These are phyloP conservation scores for Cordia subcordata DNA, from an alignment of 257 asterid genomes.

Conservation along the genomic window DNA sequence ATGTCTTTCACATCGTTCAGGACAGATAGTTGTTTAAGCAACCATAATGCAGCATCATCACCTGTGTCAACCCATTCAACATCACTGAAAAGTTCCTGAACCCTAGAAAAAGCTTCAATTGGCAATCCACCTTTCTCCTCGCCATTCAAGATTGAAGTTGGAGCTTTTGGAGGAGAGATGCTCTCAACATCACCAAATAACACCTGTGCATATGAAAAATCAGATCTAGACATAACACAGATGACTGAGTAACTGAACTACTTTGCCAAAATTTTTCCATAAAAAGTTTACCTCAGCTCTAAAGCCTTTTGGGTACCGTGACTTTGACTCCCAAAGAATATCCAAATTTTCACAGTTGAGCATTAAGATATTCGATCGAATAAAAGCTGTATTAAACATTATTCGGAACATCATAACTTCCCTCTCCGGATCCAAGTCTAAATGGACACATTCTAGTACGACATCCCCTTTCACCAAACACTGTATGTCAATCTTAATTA, in stretches of 20 bases:
- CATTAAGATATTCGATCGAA: slow-evolving; percentile 91
- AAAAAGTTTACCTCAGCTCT: slow-evolving; percentile 78
- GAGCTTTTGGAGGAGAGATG: slow-evolving; percentile 57
- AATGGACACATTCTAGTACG: slow-evolving; percentile 89
- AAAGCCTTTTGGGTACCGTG: slow-evolving; percentile 83
- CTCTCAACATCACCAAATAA: slow-evolving; percentile 94
- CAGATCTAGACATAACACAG: slow-evolving; percentile 14
- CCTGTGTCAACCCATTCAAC: slow-evolving; percentile 78
- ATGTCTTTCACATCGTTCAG: slow-evolving; percentile 81
- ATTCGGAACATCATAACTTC: slow-evolving; percentile 98
- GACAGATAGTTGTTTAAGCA: slow-evolving; percentile 79
- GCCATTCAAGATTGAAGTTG: slow-evolving; percentile 66
- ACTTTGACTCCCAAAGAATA: slow-evolving; percentile 86
- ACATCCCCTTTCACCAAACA: slow-evolving; percentile 99
- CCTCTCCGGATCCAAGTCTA: slow-evolving; percentile 90
- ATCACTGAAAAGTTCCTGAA: slow-evolving; percentile 85
- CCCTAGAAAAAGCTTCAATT: slow-evolving; percentile 88
- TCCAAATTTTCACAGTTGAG: slow-evolving; percentile 93
- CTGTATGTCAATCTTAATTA: slow-evolving; percentile 93
- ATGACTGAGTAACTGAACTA: slow-evolving; percentile 9
- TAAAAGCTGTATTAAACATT: slow-evolving; percentile 95
- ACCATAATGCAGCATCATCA: slow-evolving; percentile 94
- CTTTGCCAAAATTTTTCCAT: slow-evolving; percentile 7
- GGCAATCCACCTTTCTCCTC: slow-evolving; percentile 95
- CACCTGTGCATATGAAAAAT: slow-evolving; percentile 42